Evolutionary conservation across 495 filamentous ascomycete genomes (phyloP).

Genomic region (Penicillium alfredii): DNA sequence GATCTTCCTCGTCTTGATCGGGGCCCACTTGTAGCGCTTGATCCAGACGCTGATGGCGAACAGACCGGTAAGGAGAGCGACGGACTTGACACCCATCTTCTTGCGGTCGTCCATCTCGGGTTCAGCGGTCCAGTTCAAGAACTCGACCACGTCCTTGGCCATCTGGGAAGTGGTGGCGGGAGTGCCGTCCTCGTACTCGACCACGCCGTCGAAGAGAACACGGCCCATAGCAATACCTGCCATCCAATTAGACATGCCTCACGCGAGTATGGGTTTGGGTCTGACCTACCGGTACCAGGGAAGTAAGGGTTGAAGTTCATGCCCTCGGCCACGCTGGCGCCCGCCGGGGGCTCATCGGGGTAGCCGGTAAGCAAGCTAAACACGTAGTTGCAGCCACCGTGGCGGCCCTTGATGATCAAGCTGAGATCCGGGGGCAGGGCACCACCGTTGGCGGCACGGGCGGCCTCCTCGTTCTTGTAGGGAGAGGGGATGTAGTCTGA

Average conservation of each 20-base stretch:
- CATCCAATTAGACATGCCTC: conserved; percentile 9
- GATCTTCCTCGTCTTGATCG: conserved; percentile 91
- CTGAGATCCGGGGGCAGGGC: conserved; percentile 95
- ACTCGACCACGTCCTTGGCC: conserved; percentile 98
- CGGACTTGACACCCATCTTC: conserved; percentile 97
- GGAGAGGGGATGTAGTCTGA: conserved; percentile 93
- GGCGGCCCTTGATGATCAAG: conserved; percentile 94
- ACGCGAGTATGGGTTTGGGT: too few species aligned
- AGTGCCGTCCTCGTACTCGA: conserved; percentile 97
- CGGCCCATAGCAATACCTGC: conserved; percentile 94
- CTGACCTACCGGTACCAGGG: conserved; percentile 74
- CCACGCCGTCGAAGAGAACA: conserved; percentile 93
- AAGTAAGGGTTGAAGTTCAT: conserved; percentile 99
- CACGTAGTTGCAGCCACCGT: conserved; percentile 98
- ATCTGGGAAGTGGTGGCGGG: conserved; percentile 94
- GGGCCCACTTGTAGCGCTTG: conserved; percentile 98
- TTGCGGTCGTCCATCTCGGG: conserved; percentile 98
- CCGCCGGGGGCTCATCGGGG: conserved; percentile 91
- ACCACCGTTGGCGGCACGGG: conserved; percentile 96
- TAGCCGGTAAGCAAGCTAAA: conserved; percentile 97
- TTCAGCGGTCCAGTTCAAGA: conserved; percentile 98
- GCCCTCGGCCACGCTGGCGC: conserved; percentile 70
- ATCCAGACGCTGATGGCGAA: conserved; percentile 91
- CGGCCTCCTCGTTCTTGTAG: conserved; percentile 98
- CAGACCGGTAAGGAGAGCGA: conserved; percentile 70